Base-by-base conservation (phyloP, 805 yeast species). In the Ogataea trehaloabstinens region DNA sequence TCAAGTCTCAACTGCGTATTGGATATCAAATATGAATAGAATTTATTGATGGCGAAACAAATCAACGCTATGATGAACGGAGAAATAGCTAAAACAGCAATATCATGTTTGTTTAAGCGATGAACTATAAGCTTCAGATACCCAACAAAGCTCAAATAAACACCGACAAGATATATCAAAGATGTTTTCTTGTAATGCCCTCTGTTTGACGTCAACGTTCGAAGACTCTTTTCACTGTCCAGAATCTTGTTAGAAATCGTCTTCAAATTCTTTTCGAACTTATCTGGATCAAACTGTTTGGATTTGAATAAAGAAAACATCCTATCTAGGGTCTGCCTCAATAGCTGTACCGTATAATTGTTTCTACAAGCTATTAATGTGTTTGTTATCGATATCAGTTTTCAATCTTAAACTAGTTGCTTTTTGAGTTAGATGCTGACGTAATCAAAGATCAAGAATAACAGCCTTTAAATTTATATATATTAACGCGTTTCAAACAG, bases 231-330 rank as follows among this genome's bases (percentile, higher is more conserved):
- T 19, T 56, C 60, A 34, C 45, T 56, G 13, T 31, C 37, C 5
- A 52, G 39, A 28, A 74, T 71, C 19, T 60, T 55, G 2, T 53
- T 55, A 0, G 76, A 58, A 10, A 74, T 38, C 2, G 47, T 30
- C 16, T 69, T 64, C 28, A 74, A 55, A 22, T 70, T 68, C 41
- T 59, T 63, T 41, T 74, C 80, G 49, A 66, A 73, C 28, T 49
- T 44, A 19, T 66, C 64, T 4, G 76, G 71, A 40, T 71, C 69
- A 45, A 73, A 67, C 37, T 51, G 50, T 31, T 55, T 61, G 1
- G 66, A 55, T 31, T 49, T 50, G 15, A 51, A 52, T 6, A 58
- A 35, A 7, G 56, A 52, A 10, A 55, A 45, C 46, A 55, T 51
- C 22, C n/a, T n/a, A n/a, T n/a, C n/a, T n/a, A n/a, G n/a, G n/a